A percentile compares a stretch with the other conserved stretches of the same genome.
Conservation (phyloP, 768 basidiomycete species). For the Tulasnella sp. region DNA sequence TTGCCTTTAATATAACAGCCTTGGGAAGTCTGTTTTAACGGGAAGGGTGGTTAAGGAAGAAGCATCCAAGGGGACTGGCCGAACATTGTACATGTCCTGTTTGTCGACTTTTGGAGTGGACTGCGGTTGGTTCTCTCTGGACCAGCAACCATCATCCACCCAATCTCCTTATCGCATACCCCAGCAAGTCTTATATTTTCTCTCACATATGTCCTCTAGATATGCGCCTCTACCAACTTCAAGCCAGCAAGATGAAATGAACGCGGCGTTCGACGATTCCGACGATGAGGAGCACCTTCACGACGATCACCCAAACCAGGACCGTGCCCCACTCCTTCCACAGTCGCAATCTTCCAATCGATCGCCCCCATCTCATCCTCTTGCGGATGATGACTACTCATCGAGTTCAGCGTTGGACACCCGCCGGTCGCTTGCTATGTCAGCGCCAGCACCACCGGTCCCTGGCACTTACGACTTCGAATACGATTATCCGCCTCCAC, state of each 20-base stretch:
- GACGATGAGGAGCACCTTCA: conserved; percentile 44
- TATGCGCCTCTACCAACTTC: conserved; percentile 14
- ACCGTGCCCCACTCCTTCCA: conserved; percentile 29
- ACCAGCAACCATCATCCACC: background rate
- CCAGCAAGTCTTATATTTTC: background rate
- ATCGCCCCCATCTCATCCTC: conserved; percentile 17
- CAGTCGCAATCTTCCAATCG: conserved; percentile 10
- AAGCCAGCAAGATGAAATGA: conserved; percentile 38
- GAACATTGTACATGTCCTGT: too few relatives aligned
- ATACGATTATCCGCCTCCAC: conserved; percentile 70
- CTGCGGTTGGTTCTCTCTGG: background rate
- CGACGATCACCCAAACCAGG: conserved; percentile 32
- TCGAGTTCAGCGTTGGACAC: background rate
- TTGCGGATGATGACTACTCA: conserved; percentile 22
- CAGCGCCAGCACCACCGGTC: conserved; percentile 17
- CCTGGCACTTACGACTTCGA: conserved; percentile 68
- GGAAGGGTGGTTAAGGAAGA: too few relatives aligned
- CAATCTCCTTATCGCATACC: background rate
- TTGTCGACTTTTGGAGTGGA: background rate
- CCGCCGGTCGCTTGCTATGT: background rate
- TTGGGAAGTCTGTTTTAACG: too few relatives aligned
- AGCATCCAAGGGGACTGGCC: too few relatives aligned
- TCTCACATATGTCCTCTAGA: conserved; percentile 6
- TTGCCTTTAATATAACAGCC: too few relatives aligned
- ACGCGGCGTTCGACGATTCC: conserved; percentile 70